Conservation (phyloP, 2,329 filamentous ascomycete genomes). For the Aspergillus pseudoviridinutans region DNA sequence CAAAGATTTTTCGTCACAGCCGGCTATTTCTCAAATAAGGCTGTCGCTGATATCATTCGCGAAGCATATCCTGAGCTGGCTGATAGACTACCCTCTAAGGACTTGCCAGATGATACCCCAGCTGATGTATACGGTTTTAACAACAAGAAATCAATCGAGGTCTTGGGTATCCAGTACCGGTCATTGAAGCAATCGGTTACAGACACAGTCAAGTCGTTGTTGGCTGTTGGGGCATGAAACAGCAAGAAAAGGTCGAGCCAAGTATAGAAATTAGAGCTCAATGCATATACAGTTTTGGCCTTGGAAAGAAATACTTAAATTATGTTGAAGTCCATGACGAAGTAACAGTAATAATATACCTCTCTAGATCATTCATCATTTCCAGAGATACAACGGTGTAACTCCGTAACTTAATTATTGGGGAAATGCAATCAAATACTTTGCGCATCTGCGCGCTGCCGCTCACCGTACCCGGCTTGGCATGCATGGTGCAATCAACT, state of each 20-base stretch:
- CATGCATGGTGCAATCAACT: slow-evolving; percentile 26
- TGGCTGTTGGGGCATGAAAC: slow-evolving; percentile 29
- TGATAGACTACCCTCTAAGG: slow-evolving; percentile 37
- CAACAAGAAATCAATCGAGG: slow-evolving; percentile 38
- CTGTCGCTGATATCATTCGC: slow-evolving; percentile 39
- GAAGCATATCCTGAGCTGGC: slow-evolving; percentile 42
- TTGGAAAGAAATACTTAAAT: no score
- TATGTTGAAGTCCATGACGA: no score
- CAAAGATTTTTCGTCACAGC: slow-evolving; percentile 45
- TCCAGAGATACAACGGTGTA: neutral
- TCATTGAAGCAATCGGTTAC: slow-evolving; percentile 35
- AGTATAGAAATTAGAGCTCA: neutral
- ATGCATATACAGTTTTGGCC: neutral
- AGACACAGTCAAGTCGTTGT: slow-evolving; percentile 36
- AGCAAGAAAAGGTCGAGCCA: neutral
- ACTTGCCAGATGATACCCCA: slow-evolving; percentile 28
- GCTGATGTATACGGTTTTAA: slow-evolving; percentile 31
- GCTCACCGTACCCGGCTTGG: slow-evolving; percentile 24
- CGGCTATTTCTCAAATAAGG: slow-evolving; percentile 41
- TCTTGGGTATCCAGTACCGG: slow-evolving; percentile 40
- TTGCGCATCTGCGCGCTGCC: slow-evolving; percentile 17
- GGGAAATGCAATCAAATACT: neutral
- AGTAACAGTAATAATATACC: neutral
- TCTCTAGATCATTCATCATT: neutral
- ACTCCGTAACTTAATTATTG: neutral